These are phyloP conservation scores for Gossypium bickii DNA, from an alignment of 345 rosid genomes.

Conservation along the genomic window DNA sequence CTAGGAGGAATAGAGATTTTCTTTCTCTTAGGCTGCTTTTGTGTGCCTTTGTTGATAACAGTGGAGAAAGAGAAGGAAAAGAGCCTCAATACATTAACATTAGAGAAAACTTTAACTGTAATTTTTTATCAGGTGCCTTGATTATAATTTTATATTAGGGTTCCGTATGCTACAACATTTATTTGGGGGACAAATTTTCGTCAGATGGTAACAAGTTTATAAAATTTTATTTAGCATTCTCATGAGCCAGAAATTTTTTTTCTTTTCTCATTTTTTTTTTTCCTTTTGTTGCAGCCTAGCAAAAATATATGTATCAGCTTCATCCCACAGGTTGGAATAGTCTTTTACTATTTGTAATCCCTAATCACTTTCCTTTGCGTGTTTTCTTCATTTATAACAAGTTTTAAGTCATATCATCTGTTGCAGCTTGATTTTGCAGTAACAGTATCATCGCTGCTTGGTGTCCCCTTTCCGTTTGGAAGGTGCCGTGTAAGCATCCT, in stretches of 20 bases:
- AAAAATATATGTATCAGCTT: conserved; percentile 55
- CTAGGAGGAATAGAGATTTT: background rate
- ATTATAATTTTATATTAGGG: background rate
- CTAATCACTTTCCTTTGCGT: conserved; percentile 15
- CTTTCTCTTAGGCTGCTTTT: background rate
- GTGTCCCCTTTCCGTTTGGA: conserved; percentile 94
- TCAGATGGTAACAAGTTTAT: background rate
- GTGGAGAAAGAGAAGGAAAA: background rate
- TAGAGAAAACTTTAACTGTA: background rate
- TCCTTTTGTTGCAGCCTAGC: conserved; percentile 47
- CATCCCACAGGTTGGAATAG: conserved; percentile 66
- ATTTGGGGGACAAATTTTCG: background rate
- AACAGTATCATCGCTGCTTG: conserved; percentile 81
- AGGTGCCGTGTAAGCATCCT: conserved; percentile 85
- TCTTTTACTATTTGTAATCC: conserved; percentile 11
- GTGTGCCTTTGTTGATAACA: background rate
- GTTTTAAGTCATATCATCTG: conserved; percentile 21
- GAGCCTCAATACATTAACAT: background rate
- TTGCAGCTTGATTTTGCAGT: conserved; percentile 93
- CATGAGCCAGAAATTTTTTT: background rate
- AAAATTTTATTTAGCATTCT: background rate
- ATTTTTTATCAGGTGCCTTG: background rate
- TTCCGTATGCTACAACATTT: background rate
- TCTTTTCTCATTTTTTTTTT: background rate
- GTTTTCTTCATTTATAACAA: background rate